Evolutionary conservation across 192 early-diverging fungal genomes (phyloP), one percentile per base, ranked within the genome.

Genomic region (Backusella liffmaniae): DNA sequence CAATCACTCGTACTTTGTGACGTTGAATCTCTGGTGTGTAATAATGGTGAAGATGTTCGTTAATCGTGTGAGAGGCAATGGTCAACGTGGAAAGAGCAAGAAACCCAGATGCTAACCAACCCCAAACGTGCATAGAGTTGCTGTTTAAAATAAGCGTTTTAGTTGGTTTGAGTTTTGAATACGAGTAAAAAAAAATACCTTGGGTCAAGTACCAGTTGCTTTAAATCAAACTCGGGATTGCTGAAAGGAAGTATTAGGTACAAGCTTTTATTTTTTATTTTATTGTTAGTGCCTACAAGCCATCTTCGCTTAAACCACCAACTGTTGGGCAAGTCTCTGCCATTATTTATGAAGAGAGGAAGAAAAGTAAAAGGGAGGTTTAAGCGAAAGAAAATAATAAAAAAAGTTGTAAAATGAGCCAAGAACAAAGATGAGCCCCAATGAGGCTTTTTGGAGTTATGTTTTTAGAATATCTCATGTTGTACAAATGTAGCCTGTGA

Each of bases 91-190:
- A 39, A 29, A 81, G 30, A 0, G 73, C 76, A 35, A 81, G 70
- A 4, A 77, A 67, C 15, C 75, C 80, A 36, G 80, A 81, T 2
- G 46, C 73, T 34, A 81, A 53, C 80, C 80, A 81, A 34, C 80
- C 80, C 75, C 75, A 81, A n/a, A 81, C 65, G 74, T 81, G 80
- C 80, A 76, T 76, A 12, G 67, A 68, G 26, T 76, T 73, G 35
- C 75, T 80, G 35, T 59, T 13, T 4, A 44, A 44, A 44, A 18
- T 5, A 44, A 44, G 6, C 37, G 41, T 13, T 4, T 65, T 34
- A 39, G 30, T 42, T 41, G 30, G 26, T 21, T 26, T 29, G 7
- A n/a, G 34, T 7, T 35, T n/a, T 21, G 9, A 30, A 16, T 32
- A 32, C 32, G 32, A 23, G 13, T 5, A 18, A 13, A 39, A 1